These are phyloP conservation scores for Venturia nashicola DNA, from an alignment of 2,329 filamentous ascomycete species.

Conservation along the genomic window DNA sequence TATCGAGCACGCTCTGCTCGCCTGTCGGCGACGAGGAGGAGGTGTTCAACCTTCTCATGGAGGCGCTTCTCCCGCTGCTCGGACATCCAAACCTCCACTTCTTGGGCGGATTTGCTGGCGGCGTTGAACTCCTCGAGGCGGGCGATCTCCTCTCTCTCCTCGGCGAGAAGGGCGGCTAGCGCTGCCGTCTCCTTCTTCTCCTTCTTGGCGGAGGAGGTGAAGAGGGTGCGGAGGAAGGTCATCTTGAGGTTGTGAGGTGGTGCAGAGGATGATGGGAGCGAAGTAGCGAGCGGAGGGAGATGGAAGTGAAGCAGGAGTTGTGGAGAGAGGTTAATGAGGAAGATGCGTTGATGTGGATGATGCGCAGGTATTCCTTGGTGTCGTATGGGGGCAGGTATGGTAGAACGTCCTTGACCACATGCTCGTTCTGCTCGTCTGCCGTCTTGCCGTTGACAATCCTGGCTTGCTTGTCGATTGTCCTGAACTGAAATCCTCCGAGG, in stretches of 20 bases:
- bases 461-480: too few relatives aligned
- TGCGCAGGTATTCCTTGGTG: too few relatives aligned
- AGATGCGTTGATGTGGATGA: background rate
- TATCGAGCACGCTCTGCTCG: conserved; percentile 1
- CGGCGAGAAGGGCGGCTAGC: background rate
- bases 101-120: background rate
- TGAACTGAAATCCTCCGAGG: too few relatives aligned
- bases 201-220: background rate
- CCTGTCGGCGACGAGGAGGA: background rate
- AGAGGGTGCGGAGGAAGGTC: background rate
- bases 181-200: background rate
- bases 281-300: background rate
- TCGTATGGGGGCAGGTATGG: too few relatives aligned
- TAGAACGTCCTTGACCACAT: too few relatives aligned
- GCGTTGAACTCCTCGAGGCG: background rate
- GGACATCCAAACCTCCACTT: background rate
- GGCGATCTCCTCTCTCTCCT: background rate
- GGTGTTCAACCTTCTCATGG: background rate
- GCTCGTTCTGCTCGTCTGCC: too few relatives aligned
- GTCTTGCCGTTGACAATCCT: too few relatives aligned
- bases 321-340: background rate
- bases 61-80: background rate
- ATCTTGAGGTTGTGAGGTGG: background rate
- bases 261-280: background rate
- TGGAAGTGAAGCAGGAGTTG: too few relatives aligned